Percentiles rank a stretch among this genome's conserved stretches.
These are phyloP conservation scores for Daldinia sp. DNA, from an alignment of 2,329 filamentous ascomycete species.

Conservation along the genomic window DNA sequence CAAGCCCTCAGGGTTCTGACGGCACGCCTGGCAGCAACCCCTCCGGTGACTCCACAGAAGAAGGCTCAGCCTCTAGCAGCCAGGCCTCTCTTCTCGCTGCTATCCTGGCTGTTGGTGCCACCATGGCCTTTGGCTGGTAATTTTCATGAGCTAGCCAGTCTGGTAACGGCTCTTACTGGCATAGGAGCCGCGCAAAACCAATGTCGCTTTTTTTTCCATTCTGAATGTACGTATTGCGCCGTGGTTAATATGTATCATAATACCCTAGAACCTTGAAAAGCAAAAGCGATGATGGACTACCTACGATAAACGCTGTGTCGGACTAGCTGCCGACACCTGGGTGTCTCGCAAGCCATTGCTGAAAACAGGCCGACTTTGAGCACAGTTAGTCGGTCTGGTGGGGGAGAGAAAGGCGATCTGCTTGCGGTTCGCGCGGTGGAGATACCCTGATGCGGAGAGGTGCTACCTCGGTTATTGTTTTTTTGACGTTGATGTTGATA, in stretches of 20 bases:
- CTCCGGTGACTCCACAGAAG: conserved; percentile 13
- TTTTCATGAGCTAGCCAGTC: neutral
- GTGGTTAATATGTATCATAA: conserved; percentile 10
- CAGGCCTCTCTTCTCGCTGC: conserved; percentile 46
- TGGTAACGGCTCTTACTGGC: conserved; percentile 4
- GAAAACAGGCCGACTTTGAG: neutral
- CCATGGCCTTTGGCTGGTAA: conserved; percentile 46
- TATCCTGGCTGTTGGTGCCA: conserved; percentile 45
- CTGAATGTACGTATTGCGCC: conserved; percentile 33
- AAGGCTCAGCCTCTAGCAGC: conserved; percentile 27
- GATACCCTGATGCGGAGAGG: conserved; percentile 19
- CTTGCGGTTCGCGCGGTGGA: conserved; percentile 12
- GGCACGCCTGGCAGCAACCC: conserved; percentile 20
- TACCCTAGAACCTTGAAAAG: conserved; percentile 1
- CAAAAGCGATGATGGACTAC: conserved; percentile 4
- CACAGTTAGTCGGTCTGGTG: neutral
- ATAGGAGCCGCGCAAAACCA: neutral
- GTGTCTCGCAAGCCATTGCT: conserved; percentile 1
- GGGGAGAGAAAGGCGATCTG: neutral
- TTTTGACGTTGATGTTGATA: conserved; percentile 8
- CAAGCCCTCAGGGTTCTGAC: conserved; percentile 19
- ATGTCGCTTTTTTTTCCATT: neutral
- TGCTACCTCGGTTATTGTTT: conserved; percentile 10
- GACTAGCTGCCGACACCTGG: neutral
- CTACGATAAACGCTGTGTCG: neutral